Evolutionary conservation across 2,329 filamentous ascomycete species (phyloP).

Genomic region (Penicillium sp.): DNA sequence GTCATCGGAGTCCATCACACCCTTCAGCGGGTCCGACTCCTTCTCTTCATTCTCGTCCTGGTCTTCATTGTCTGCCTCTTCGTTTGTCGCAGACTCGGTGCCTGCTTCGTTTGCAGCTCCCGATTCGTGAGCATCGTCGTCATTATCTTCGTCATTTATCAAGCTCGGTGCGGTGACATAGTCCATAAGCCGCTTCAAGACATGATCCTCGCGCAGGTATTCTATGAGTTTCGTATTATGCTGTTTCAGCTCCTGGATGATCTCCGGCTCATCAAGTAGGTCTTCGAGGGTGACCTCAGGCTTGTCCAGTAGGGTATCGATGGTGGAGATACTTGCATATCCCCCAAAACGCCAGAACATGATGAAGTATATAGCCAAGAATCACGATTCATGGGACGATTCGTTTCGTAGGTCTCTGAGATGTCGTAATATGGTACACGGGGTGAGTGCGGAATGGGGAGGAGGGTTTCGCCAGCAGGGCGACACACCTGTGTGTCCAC

Average conservation of each 20-base stretch:
- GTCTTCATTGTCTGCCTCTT: slow-evolving; percentile 17
- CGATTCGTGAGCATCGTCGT: slow-evolving; percentile 50
- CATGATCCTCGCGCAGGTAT: slow-evolving; percentile 81
- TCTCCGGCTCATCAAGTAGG: slow-evolving; percentile 88
- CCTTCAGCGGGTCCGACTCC: slow-evolving; percentile 33
- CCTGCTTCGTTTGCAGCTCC: slow-evolving; percentile 26
- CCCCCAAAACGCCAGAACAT: slow-evolving; percentile 99
- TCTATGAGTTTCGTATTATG: slow-evolving; percentile 97
- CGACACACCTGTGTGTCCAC: slow-evolving; percentile 19
- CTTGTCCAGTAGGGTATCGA: slow-evolving; percentile 96
- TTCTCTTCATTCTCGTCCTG: slow-evolving; percentile 40
- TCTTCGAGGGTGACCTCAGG: slow-evolving; percentile 91
- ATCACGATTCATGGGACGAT: slow-evolving; percentile 37
- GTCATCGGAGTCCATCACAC: slow-evolving; percentile 39
- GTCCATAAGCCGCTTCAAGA: slow-evolving; percentile 78
- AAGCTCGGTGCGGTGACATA: slow-evolving; percentile 77
- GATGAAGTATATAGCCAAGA: slow-evolving; percentile 49
- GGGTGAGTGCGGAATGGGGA: slow-evolving; percentile 5
- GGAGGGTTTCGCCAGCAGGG: slow-evolving; percentile 18
- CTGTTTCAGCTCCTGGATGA: slow-evolving; percentile 96
- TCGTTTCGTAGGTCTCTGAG: slow-evolving; percentile 24
- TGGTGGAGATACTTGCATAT: slow-evolving; percentile 94
- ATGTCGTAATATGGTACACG: slow-evolving; percentile 29
- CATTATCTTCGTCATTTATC: slow-evolving; percentile 50
- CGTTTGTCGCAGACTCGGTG: slow-evolving; percentile 19